Base-by-base conservation (phyloP, 208 protist species). In the Trypanosoma rangeli region DNA sequence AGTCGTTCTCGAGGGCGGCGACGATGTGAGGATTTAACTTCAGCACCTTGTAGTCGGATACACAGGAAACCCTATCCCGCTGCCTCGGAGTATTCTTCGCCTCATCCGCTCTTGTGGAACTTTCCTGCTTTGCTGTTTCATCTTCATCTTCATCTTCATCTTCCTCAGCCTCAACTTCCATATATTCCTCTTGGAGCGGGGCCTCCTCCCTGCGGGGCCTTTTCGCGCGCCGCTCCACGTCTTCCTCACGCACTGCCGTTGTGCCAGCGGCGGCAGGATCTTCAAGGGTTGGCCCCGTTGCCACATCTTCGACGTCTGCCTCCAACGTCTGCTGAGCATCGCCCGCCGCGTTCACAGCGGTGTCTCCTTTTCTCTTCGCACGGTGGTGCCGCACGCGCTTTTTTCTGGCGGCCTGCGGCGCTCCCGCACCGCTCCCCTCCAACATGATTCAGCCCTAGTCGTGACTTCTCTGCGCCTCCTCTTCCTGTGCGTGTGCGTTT, bases 11-110 rank as follows among this genome's bases (percentile, higher is more conserved):
- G 22, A 97, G 68, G 1, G 92, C 81, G 2, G 78, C 76, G 26
- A 95, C 83, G 54, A 94, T 78, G 74, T 95, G 86, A 0, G 87
- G 87, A 69, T 97, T 95, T 13, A 97, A 76, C n/a, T 85, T 89
- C 22, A 97, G 82, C 64, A 79, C 76, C 58, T 84, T 86, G 77
- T 95, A 97, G 73, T 97, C 86, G 13, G 79, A 89, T 18, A 91
- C 86, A 39, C 72, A 65, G 0, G 83, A 70, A 42, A 86, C 72
- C 31, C 82, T 77, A 26, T 86, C 60, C 26, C 31, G 49, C 54
- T 68, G 5, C 50, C 65, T 44, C 49, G 54, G 26, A 39, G 29
- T n/a, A 39, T 54, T 58, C 54, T 0, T 35, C 20, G 28, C 54
- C 33, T 10, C 66, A 37, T 63, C 42, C 22, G 42, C 13, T 1